Base-by-base conservation (phyloP, 2,329 filamentous ascomycete species). In the Fusarium musae region DNA sequence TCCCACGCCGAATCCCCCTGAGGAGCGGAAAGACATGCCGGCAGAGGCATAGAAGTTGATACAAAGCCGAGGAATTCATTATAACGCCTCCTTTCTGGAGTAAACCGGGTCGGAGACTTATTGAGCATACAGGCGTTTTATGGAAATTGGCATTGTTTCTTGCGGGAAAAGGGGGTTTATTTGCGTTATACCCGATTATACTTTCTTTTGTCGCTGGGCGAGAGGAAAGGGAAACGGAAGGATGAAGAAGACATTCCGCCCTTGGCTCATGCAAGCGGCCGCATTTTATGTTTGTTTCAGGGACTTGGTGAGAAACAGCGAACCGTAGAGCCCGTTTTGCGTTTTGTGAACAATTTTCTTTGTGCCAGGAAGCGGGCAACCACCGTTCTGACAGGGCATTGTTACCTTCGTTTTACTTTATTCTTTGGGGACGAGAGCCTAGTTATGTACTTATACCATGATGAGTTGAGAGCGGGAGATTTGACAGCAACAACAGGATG, bases 141-240 rank as follows among this genome's bases (percentile, higher is more conserved):
- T 40, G 59, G 66, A 69, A 62, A 53, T 42, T 59, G 69, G 63
- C 36, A 69, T 59, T 61, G 40, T 63, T 63, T 73, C 56, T 62
- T 70, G 56, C 40, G 69, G 74, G 71, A 63, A 71, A 69, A 47
- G 67, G 56, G 63, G 44, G 61, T 58, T 78, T 77, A 64, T 72
- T 79, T 78, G 77, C 77, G 77, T 79, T 79, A 79, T 79, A 79
- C 78, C 78, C 78, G 76, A 74, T 71, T 66, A 63, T 66, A 78
- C 68, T 79, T 78, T 77, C 72, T 65, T 79, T 77, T 77, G 64
- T 74, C 59, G 43, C 49, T 52, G 59, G 63, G 70, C 61, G 67
- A 66, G 67, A 73, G 66, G 70, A 64, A 42, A 63, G 40, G 59
- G 69, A 69, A 66, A 66, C 46, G 60, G 50, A 58, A 61, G 54